Percentiles rank a stretch among this genome's conserved stretches.
Evolutionary conservation across 495 filamentous ascomycete species (phyloP).

Genomic region (Penicillium steckii): DNA sequence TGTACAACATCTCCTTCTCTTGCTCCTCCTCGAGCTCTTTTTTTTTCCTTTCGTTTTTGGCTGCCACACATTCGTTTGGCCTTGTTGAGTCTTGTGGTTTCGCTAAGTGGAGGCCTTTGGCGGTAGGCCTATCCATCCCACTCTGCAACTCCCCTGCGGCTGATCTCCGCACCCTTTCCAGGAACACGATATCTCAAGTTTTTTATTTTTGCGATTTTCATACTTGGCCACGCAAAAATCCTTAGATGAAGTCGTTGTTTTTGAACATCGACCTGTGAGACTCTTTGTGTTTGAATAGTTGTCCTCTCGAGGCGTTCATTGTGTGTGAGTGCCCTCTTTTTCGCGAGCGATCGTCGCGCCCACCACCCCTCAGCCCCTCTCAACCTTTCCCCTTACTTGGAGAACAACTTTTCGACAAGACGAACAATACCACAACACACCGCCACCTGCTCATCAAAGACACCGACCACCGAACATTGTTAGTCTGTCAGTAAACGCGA

Average conservation of each 20-base stretch:
- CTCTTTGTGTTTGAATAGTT: conserved; percentile 11
- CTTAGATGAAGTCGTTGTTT: conserved; percentile 14
- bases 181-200: conserved; percentile 16
- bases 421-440: conserved; percentile 27
- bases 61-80: conserved; percentile 27
- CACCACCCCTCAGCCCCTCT: conserved; percentile 46
- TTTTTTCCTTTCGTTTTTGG: conserved; percentile 16
- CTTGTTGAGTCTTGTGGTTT: conserved; percentile 7
- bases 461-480: conserved; percentile 1
- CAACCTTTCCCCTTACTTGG: conserved; percentile 39
- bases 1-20: conserved; percentile 40
- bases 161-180: conserved; percentile 32
- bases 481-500: conserved; percentile 3
- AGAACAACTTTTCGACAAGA: conserved; percentile 6
- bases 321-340: conserved; percentile 39
- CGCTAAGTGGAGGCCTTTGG: conserved; percentile 23
- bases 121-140: conserved; percentile 30
- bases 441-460: conserved; percentile 30
- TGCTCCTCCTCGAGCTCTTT: conserved; percentile 28
- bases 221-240: not conserved
- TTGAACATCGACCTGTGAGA: not conserved
- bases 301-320: conserved; percentile 45
- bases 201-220: conserved; percentile 8
- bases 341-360: conserved; percentile 33
- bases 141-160: conserved; percentile 25